Conservation (phyloP, 2,329 filamentous ascomycete species). For the Stemphylium beticola region DNA sequence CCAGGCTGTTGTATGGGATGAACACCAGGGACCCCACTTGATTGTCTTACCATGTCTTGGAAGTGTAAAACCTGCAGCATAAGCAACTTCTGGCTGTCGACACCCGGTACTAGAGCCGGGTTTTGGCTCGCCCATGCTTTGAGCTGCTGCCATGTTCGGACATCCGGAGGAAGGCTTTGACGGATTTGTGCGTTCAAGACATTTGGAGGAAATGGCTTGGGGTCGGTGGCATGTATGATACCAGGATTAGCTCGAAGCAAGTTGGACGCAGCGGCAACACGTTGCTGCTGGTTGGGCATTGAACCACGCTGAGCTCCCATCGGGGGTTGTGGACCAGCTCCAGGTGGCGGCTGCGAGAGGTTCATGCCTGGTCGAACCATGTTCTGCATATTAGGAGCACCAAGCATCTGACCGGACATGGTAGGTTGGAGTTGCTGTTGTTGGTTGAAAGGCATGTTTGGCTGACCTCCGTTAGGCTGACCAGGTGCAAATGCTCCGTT, state of each 20-base stretch:
- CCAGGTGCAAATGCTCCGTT: conserved; percentile 28
- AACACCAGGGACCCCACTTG: conserved; percentile 22
- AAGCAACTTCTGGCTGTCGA: conserved; percentile 40
- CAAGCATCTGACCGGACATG: conserved; percentile 38
- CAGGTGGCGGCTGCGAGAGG: conserved; percentile 37
- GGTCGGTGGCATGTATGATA: conserved; percentile 41
- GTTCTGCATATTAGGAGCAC: conserved; percentile 34
- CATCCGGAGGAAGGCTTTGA: conserved; percentile 53
- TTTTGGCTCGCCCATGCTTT: conserved; percentile 61
- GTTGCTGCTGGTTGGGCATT: conserved; percentile 34
- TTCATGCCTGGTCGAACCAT: conserved; percentile 36
- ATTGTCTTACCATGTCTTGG: conserved; percentile 46
- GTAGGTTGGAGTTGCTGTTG: conserved; percentile 30
- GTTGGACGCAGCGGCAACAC: conserved; percentile 32
- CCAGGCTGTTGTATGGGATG: conserved; percentile 30
- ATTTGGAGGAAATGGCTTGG: conserved; percentile 39
- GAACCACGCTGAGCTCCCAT: conserved; percentile 35
- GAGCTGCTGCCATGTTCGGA: conserved; percentile 63
- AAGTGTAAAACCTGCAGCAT: conserved; percentile 54
- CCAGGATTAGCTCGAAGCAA: conserved; percentile 43
- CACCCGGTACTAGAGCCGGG: conserved; percentile 33
- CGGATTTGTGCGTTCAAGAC: conserved; percentile 32
- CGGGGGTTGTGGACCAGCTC: conserved; percentile 29
- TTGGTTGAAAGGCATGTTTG: conserved; percentile 41
- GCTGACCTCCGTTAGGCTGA: conserved; percentile 30